phyloP scores from a whole-genome alignment of 352 stramenopile species.

The Globisporangium acanthophoron region DNA sequence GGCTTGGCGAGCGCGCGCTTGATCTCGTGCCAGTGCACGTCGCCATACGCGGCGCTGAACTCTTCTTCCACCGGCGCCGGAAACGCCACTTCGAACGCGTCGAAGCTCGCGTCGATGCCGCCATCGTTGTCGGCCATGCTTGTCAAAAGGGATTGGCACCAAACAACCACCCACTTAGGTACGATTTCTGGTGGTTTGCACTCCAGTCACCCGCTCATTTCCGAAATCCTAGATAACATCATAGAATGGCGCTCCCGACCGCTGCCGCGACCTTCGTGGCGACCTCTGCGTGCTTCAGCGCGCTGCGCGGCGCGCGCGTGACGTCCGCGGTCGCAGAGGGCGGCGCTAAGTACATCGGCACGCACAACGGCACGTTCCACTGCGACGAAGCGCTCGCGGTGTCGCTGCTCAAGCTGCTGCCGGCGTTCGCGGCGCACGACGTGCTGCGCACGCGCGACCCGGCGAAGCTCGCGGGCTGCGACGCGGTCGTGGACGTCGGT shows the following conservation, averaged over 20 bases:
- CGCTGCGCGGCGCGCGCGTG: constrained; percentile 52
- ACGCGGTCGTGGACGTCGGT: constrained; percentile 97
- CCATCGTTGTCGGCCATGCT: constrained; percentile 7
- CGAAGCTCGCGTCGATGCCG: constrained; percentile 15
- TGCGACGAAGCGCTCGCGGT: constrained; percentile 98
- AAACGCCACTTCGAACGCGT: constrained; percentile 72
- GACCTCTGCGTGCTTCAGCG: constrained; percentile 48
- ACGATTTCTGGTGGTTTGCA: background rate
- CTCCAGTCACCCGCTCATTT: background rate
- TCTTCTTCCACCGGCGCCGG: constrained; percentile 55
- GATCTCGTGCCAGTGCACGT: constrained; percentile 61
- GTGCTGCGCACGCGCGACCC: constrained; percentile 88
- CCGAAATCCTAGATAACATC: background rate
- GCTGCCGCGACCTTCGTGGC: constrained; percentile 63
- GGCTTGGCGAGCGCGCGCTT: constrained; percentile 62
- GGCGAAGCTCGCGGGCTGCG: constrained; percentile 86
- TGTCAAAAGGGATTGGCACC: constrained; percentile 6
- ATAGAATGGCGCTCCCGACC: constrained; percentile 53
- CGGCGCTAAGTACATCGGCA: constrained; percentile 90
- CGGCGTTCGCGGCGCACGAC: constrained; percentile 82
- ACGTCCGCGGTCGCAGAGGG: constrained; percentile 32
- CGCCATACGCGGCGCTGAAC: constrained; percentile 54
- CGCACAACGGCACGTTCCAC: constrained; percentile 97
- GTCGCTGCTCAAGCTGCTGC: constrained; percentile 94
- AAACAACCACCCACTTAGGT: background rate